These are phyloP conservation scores for Pseudogymnoascus sp. DNA, from an alignment of 2,329 filamentous ascomycete species.

Conservation along the genomic window DNA sequence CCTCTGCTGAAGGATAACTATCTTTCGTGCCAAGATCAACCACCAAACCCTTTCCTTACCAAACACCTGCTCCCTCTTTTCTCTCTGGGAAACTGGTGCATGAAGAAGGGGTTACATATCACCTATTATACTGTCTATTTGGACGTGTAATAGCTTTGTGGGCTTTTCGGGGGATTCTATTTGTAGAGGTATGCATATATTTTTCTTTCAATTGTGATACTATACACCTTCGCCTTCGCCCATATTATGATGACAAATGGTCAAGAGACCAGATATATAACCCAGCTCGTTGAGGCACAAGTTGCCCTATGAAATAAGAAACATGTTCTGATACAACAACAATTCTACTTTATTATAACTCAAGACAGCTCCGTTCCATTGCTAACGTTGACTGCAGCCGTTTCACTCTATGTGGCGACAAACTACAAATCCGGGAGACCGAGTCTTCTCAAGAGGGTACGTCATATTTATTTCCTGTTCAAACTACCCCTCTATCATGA, in stretches of 20 bases:
- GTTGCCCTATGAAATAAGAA: slow-evolving; percentile 5
- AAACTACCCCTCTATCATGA: not conserved
- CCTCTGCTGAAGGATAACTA: slow-evolving; percentile 9
- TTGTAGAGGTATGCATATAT: slow-evolving; percentile 5
- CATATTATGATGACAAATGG: slow-evolving; percentile 9
- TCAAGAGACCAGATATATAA: slow-evolving; percentile 9
- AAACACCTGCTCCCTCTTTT: slow-evolving; percentile 7
- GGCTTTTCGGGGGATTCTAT: not conserved
- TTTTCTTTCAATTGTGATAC: not conserved
- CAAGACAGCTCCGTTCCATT: not conserved
- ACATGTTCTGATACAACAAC: slow-evolving; percentile 3
- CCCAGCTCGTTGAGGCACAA: slow-evolving; percentile 8
- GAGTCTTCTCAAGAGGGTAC: not conserved
- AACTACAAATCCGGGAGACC: not conserved
- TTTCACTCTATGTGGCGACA: not conserved
- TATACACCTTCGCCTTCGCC: not conserved
- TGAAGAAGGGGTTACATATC: slow-evolving; percentile 8
- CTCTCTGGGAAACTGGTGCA: slow-evolving; percentile 3
- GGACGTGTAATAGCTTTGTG: not conserved
- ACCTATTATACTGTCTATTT: not conserved
- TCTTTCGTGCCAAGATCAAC: slow-evolving; percentile 8
- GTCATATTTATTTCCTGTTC: not conserved
- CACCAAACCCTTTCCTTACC: slow-evolving; percentile 8
- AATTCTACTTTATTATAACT: not conserved
- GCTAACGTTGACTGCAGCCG: not conserved